phyloP scores from a whole-genome alignment of 805 yeast genomes.

The baker's yeast (Saccharomyces cerevisiae) region DNA sequence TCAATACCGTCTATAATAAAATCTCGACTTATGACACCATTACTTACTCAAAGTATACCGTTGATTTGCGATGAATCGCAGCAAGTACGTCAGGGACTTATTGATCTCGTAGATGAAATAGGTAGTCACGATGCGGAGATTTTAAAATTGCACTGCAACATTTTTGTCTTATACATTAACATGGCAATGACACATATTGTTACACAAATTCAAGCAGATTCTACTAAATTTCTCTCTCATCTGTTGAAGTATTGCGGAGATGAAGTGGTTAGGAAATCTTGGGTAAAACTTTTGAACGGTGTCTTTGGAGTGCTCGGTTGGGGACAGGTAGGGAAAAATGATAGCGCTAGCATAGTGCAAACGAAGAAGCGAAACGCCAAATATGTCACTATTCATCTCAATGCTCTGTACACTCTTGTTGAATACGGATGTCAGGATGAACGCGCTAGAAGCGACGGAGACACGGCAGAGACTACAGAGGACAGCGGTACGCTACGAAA shows the following conservation, averaged over 20 bases:
- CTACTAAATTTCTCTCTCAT: slow-evolving; percentile 57
- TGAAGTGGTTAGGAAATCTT: slow-evolving; percentile 52
- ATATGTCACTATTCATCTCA: slow-evolving; percentile 28
- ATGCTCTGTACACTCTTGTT: slow-evolving; percentile 37
- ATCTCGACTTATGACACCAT: slow-evolving; percentile 24
- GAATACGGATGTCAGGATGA: slow-evolving; percentile 32
- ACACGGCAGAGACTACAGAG: neutral
- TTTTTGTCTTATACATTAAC: slow-evolving; percentile 63
- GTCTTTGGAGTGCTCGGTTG: slow-evolving; percentile 69
- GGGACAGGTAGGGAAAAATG: slow-evolving; percentile 34
- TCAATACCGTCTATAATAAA: slow-evolving; percentile 40
- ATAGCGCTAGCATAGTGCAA: slow-evolving; percentile 14
- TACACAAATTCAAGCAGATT: slow-evolving; percentile 65
- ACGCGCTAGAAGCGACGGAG: neutral
- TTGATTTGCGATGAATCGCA: slow-evolving; percentile 48
- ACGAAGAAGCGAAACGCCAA: slow-evolving; percentile 18
- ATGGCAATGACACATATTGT: slow-evolving; percentile 91
- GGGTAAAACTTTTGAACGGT: slow-evolving; percentile 60
- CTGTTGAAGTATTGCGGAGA: slow-evolving; percentile 48
- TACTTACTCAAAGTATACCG: slow-evolving; percentile 26
- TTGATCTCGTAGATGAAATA: slow-evolving; percentile 40
- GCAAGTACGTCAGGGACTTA: slow-evolving; percentile 53
- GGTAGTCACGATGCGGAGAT: slow-evolving; percentile 45
- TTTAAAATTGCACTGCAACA: slow-evolving; percentile 50
- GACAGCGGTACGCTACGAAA: neutral